Evolutionary conservation across 2,329 filamentous ascomycete genomes (phyloP).

Genomic region (Talaromyces albobiverticillius): DNA sequence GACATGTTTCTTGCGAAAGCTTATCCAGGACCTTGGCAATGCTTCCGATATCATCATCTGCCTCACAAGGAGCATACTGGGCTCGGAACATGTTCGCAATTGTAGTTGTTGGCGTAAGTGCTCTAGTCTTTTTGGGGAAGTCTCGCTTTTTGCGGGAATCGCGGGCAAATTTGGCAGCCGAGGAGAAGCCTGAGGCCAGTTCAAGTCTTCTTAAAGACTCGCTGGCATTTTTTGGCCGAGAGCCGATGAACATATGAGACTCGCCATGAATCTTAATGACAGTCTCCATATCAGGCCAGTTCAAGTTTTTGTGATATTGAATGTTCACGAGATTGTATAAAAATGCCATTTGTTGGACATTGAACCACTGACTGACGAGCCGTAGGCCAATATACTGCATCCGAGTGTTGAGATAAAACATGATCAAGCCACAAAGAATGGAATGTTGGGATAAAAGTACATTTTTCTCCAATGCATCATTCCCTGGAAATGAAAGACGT

Average conservation of each 20-base stretch:
- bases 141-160: slow-evolving; percentile 19
- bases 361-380: slow-evolving; percentile 27
- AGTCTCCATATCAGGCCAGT: slow-evolving; percentile 29
- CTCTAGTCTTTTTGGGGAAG: slow-evolving; percentile 23
- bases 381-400: slow-evolving; percentile 26
- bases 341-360: slow-evolving; percentile 29
- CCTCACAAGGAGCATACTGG: slow-evolving; percentile 17
- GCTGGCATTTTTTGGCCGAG: slow-evolving; percentile 24
- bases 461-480: slow-evolving; percentile 20
- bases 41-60: slow-evolving; percentile 15
- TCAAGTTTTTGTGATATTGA: slow-evolving; percentile 18
- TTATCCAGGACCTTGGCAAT: slow-evolving; percentile 17
- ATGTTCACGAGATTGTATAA: slow-evolving; percentile 25
- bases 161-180: slow-evolving; percentile 24
- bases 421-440: slow-evolving; percentile 23
- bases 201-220: slow-evolving; percentile 28
- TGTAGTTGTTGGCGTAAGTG: slow-evolving; percentile 19
- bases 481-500: neutral
- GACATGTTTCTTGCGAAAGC: slow-evolving; percentile 16
- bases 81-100: slow-evolving; percentile 23
- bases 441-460: slow-evolving; percentile 24
- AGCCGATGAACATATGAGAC: slow-evolving; percentile 28
- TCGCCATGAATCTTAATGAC: slow-evolving; percentile 31
- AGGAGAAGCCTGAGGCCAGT: slow-evolving; percentile 27
- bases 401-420: slow-evolving; percentile 25